These are phyloP conservation scores for Mycena belliarum DNA, from an alignment of 768 basidiomycete species.

Conservation along the genomic window DNA sequence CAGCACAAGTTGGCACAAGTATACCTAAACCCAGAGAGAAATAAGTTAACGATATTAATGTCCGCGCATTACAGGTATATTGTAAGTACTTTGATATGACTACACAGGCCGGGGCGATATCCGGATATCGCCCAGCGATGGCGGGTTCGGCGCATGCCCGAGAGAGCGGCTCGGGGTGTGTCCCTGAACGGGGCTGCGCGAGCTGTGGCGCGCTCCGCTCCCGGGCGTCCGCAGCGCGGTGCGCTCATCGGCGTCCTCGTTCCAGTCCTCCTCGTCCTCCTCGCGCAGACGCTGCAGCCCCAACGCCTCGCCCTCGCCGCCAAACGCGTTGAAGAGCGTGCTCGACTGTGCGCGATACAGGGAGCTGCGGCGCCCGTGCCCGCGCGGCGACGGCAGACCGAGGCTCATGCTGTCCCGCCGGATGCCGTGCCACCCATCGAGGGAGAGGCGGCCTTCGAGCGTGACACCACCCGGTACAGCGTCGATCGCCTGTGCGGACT, in stretches of 20 bases:
- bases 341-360: conserved; percentile 64
- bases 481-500: conserved; percentile 63
- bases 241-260: conserved; percentile 52
- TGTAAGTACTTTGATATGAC: conserved; percentile 2
- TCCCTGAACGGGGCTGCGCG: neutral
- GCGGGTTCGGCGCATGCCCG: neutral
- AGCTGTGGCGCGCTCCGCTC: neutral
- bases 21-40: too few relatives aligned
- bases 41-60: neutral
- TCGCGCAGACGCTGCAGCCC: neutral
- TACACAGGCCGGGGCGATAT: conserved; percentile 22
- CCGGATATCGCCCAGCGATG: conserved; percentile 21
- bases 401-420: conserved; percentile 28
- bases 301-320: conserved; percentile 34
- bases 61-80: conserved; percentile 5
- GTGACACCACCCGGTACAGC: conserved; percentile 59
- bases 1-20: too few relatives aligned
- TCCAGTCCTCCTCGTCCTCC: neutral
- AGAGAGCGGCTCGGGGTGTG: neutral
- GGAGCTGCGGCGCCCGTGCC: conserved; percentile 67
- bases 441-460: conserved; percentile 76
- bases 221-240: conserved; percentile 25
- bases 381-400: conserved; percentile 31
- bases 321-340: conserved; percentile 78
- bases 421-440: conserved; percentile 71